Base-by-base conservation (phyloP, 768 basidiomycete species). In the Arthromyces matolae region DNA sequence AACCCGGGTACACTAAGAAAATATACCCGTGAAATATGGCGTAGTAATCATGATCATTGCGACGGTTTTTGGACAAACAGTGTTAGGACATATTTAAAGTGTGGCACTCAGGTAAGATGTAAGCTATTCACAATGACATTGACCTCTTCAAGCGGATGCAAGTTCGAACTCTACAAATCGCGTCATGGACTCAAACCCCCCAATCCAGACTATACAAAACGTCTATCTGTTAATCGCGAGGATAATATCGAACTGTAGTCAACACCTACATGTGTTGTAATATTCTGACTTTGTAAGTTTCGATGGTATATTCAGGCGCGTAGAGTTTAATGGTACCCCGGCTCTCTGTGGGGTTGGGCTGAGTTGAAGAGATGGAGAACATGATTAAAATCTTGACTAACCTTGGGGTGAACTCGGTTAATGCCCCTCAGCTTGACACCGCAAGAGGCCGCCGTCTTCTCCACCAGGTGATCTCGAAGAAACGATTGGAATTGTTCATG, bases 381-480 rank as follows among this genome's bases (percentile, higher is more conserved):
- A n/a, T 8, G 24, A 18, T 20, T 1, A 37, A 2, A 12, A 23
- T 35, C 12, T 29, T 9, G 18, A 24, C 42, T 18, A 16, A 65
- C 66, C 60, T 63, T 66, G 2, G 66, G 55, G 52, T 61, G 58
- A 9, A 68, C 54, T 10, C 53, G 45, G 42, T 63, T 58, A 13
- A 51, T 50, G 6, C 53, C 38, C 18, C 66, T 57, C 32, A 61
- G 31, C 24, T 45, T 44, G 6, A 68, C 51, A 28, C 56, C 57
- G n/a, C 52, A 51, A 18, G 41, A 25, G 18, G 53, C 43, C 2
- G 63, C 62, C 25, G 45, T 45, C 9, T 41, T 39, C 5, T 57
- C 51, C 9, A 54, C 36, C 13, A 55, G 45, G 24, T 59, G 46
- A n/a, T 59, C 57, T 3, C 24, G 46, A 32, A 66, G 53, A 44